Conservation (phyloP, 164 flowering plant genomes). For the Piper betle region DNA sequence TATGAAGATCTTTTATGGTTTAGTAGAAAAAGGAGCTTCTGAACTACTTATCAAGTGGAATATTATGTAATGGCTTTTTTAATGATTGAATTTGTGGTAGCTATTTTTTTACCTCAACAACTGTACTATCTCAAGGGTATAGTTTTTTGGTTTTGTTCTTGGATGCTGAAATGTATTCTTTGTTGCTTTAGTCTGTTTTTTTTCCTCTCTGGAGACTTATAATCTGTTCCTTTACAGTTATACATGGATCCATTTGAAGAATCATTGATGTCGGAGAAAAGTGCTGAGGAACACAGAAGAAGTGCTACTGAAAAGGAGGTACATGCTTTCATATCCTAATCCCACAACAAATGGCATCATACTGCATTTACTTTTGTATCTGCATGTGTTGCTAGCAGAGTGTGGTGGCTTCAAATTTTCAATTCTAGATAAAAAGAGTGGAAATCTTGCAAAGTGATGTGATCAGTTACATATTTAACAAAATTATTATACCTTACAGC, state of each 20-base stretch:
- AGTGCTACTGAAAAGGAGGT: slow-evolving; percentile 90
- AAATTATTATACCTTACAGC: not conserved
- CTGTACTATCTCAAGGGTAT: not conserved
- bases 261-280: slow-evolving; percentile 39
- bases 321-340: not conserved
- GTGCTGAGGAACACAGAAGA: slow-evolving; percentile 78
- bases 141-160: not conserved
- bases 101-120: too few relatives aligned
- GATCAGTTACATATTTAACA: not conserved
- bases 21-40: not conserved
- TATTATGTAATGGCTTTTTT: not conserved
- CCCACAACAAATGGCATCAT: not conserved
- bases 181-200: not conserved
- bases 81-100: not conserved
- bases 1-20: too few relatives aligned
- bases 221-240: slow-evolving; percentile 28
- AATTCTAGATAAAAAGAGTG: not conserved
- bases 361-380: not conserved
- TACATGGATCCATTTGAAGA: slow-evolving; percentile 92
- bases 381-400: not conserved
- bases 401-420: not conserved
- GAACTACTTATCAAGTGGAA: not conserved
- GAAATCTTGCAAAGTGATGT: too few relatives aligned
- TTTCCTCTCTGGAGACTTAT: not conserved
- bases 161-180: not conserved